These are phyloP conservation scores for Anisogramma anomala DNA, from an alignment of 2,329 filamentous ascomycete genomes.

Conservation along the genomic window DNA sequence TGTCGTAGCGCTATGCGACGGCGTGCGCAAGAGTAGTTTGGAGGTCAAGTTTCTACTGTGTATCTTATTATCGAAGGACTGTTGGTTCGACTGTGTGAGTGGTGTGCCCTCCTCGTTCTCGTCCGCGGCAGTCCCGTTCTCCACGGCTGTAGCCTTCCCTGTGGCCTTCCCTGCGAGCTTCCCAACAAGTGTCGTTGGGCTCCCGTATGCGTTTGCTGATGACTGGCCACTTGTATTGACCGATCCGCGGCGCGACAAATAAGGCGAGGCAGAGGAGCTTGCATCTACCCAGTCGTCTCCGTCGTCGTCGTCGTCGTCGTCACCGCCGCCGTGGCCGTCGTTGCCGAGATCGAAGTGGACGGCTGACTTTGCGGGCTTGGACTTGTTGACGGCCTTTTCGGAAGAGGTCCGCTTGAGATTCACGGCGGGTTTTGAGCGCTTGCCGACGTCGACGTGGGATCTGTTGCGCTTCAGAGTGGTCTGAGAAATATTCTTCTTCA, in stretches of 20 bases:
- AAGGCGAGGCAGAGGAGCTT: slow-evolving; percentile 50
- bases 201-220: slow-evolving; percentile 28
- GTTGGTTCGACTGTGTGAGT: slow-evolving; percentile 15
- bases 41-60: slow-evolving; percentile 59
- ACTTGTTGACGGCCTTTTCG: slow-evolving; percentile 35
- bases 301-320: slow-evolving; percentile 30
- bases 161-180: slow-evolving; percentile 1
- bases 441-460: slow-evolving; percentile 45
- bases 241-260: slow-evolving; percentile 39
- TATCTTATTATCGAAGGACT: slow-evolving; percentile 28
- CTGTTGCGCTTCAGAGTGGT: slow-evolving; percentile 48
- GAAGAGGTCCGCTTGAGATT: slow-evolving; percentile 43
- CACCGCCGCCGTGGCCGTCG: slow-evolving; percentile 37
- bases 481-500: slow-evolving; percentile 43
- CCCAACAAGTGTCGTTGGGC: slow-evolving; percentile 5
- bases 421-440: slow-evolving; percentile 38
- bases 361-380: slow-evolving; percentile 34
- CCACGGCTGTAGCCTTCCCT: slow-evolving; percentile 12
- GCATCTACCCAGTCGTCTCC: slow-evolving; percentile 55
- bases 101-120: slow-evolving; percentile 13
- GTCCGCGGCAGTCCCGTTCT: slow-evolving; percentile 4
- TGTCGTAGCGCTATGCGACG: slow-evolving; percentile 49
- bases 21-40: slow-evolving; percentile 51
- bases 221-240: slow-evolving; percentile 38
- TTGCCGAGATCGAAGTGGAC: slow-evolving; percentile 55